These are phyloP conservation scores for Acanthamoeba royreba DNA, from an alignment of 208 protist genomes.

Conservation along the genomic window DNA sequence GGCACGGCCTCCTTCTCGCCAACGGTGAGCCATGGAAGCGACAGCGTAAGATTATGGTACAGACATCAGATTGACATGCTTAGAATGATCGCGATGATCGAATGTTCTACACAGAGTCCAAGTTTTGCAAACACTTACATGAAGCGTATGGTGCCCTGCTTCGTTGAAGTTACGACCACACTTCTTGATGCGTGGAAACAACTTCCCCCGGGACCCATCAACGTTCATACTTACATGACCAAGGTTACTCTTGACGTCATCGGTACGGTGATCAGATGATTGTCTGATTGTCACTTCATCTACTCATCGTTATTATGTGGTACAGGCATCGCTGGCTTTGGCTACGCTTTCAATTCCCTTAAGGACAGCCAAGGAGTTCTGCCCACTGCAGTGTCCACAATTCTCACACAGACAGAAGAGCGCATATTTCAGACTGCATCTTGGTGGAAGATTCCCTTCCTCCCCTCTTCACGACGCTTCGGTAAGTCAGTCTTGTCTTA, in stretches of 20 bases:
- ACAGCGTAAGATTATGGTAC: background rate
- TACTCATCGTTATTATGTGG: background rate
- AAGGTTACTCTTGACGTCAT: constrained; percentile 18
- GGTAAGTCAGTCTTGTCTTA: background rate
- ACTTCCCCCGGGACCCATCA: background rate
- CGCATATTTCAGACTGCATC: background rate
- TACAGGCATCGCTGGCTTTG: background rate
- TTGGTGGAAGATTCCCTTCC: constrained; percentile 7
- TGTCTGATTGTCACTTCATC: background rate
- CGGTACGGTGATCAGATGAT: background rate
- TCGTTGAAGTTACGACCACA: background rate
- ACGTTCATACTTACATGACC: background rate
- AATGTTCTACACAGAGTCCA: background rate
- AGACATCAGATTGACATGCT: background rate
- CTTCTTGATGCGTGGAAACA: background rate
- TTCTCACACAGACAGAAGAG: background rate
- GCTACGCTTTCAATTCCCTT: constrained; percentile 14
- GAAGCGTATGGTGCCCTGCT: background rate
- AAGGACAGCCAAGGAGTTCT: background rate
- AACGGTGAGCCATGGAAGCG: constrained; percentile 4
- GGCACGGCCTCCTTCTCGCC: background rate
- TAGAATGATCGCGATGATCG: no score
- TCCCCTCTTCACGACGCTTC: background rate
- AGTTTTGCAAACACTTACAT: background rate
- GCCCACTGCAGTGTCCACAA: background rate